These are phyloP conservation scores for Acanthamoeba castellanii DNA, from an alignment of 208 protist genomes.

Conservation along the genomic window DNA sequence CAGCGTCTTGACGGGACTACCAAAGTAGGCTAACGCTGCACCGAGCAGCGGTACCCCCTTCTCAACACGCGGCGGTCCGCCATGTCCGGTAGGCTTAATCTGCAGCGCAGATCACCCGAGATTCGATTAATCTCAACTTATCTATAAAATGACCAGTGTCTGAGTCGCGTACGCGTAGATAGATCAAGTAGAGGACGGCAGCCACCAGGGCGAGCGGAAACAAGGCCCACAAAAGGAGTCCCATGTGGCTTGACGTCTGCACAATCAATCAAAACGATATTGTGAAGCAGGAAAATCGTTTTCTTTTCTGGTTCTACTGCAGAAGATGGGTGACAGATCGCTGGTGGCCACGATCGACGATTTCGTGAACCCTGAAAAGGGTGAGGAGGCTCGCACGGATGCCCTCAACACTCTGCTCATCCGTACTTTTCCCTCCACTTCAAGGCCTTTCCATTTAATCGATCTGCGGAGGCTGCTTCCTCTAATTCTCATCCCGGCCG, in stretches of 20 bases:
- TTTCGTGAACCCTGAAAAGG: constrained; percentile 37
- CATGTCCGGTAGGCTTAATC: background rate
- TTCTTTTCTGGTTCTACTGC: background rate
- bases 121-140: background rate
- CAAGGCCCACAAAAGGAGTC: background rate
- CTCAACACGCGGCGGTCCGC: constrained; percentile 39
- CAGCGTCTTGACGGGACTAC: background rate
- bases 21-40: constrained; percentile 16
- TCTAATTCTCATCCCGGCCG: too few relatives aligned
- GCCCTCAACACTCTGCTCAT: constrained; percentile 6
- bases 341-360: constrained; percentile 43
- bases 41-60: background rate
- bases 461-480: background rate
- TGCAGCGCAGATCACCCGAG: background rate
- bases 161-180: background rate
- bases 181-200: background rate
- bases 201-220: background rate
- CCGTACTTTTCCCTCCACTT: background rate
- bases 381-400: background rate
- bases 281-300: background rate
- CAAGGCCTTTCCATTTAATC: background rate
- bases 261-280: background rate
- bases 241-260: background rate
- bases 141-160: background rate
- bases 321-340: constrained; percentile 34